Evolutionary conservation across 805 yeast species (phyloP).

Genomic region (Hyphopichia homilentoma): DNA sequence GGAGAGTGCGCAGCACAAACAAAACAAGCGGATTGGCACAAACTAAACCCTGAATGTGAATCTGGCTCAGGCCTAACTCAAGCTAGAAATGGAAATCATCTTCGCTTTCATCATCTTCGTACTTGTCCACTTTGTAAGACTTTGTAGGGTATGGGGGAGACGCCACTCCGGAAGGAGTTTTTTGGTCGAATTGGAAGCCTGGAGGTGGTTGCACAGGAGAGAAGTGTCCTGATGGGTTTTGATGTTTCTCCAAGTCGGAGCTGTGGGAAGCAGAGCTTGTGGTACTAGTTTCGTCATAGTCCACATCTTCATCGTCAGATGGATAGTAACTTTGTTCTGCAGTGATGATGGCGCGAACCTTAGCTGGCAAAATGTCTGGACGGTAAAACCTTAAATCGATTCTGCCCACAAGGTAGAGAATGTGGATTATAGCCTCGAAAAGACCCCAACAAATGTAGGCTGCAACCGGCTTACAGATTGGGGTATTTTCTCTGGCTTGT

Average conservation of each 20-base stretch:
- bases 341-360: conserved; percentile 24
- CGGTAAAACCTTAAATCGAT: conserved; percentile 20
- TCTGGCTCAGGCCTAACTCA: too few species aligned
- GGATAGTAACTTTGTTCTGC: conserved; percentile 22
- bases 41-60: too few species aligned
- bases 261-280: conserved; percentile 3
- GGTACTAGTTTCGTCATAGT: conserved; percentile 8
- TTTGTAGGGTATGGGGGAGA: conserved; percentile 3
- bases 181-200: conserved; percentile 1
- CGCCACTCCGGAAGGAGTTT: background rate
- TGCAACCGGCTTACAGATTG: conserved; percentile 6
- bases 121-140: conserved; percentile 6
- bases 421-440: conserved; percentile 14
- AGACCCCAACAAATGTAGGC: conserved; percentile 18
- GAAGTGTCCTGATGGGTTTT: conserved; percentile 5
- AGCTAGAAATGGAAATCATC: conserved; percentile 22
- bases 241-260: too few species aligned
- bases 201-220: conserved; percentile 5
- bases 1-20: too few species aligned
- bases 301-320: conserved; percentile 10
- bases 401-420: conserved; percentile 15
- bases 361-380: conserved; percentile 18
- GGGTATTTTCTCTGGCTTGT: conserved; percentile 10
- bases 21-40: too few species aligned
- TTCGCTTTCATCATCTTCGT: conserved; percentile 13